phyloP scores from a whole-genome alignment of 768 basidiomycete genomes.

The Obba rivulosa region DNA sequence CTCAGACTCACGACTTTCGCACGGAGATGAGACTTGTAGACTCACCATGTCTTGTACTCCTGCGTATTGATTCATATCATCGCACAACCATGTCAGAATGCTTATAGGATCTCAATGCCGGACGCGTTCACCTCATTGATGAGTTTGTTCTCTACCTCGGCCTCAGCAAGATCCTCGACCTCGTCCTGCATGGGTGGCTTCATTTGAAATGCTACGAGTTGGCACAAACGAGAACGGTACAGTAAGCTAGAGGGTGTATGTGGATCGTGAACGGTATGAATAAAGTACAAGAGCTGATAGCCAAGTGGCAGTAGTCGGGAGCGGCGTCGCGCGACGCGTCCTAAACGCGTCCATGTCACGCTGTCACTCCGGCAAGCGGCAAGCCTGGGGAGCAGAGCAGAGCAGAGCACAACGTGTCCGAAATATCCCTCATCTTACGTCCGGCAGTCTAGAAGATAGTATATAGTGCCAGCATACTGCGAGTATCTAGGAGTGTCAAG shows the following conservation, averaged over 20 bases:
- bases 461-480: conserved; percentile 5
- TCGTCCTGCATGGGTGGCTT: conserved; percentile 54
- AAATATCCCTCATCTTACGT: too few relatives aligned
- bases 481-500: too few relatives aligned
- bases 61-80: conserved; percentile 20
- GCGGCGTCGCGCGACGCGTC: conserved; percentile 10
- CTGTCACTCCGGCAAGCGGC: background rate
- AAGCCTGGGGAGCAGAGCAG: too few relatives aligned
- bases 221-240: too few relatives aligned
- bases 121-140: conserved; percentile 68
- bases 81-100: background rate
- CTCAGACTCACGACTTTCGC: background rate
- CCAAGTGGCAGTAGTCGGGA: too few relatives aligned
- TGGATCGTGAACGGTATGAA: too few relatives aligned
- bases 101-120: background rate
- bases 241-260: too few relatives aligned
- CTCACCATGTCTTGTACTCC: conserved; percentile 85
- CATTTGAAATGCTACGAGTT: conserved; percentile 23
- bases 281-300: too few relatives aligned
- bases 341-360: conserved; percentile 14
- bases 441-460: conserved; percentile 9
- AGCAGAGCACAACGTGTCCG: too few relatives aligned
- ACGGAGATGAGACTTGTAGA: background rate
- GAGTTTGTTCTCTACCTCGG: conserved; percentile 83
- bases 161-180: conserved; percentile 72